Evolutionary conservation across 176 grass and related monocot species (phyloP).

Genomic region (Olyra latifolia): DNA sequence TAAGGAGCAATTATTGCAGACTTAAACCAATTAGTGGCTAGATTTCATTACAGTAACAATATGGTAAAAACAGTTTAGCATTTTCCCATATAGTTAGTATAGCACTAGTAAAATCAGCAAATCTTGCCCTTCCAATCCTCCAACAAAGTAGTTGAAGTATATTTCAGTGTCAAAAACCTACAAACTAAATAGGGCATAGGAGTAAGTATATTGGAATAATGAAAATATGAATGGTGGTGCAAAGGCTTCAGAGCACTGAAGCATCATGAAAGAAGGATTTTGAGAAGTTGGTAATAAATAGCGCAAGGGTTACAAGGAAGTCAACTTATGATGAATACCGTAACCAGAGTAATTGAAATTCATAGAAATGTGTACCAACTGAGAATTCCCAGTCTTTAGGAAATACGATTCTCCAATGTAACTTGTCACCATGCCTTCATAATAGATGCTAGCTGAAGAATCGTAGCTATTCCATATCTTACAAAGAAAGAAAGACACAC

Average conservation of each 20-base stretch:
- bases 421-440: constrained; percentile 36
- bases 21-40: constrained; percentile 16
- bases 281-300: background rate
- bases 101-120: background rate
- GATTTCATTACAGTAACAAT: background rate
- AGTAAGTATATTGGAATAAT: background rate
- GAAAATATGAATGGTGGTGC: background rate
- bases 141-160: background rate
- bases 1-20: constrained; percentile 6
- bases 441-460: constrained; percentile 38
- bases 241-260: background rate
- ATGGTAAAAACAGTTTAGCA: background rate
- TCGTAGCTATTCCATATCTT: constrained; percentile 46
- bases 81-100: background rate
- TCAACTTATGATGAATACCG: background rate
- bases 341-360: constrained; percentile 17
- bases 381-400: constrained; percentile 36
- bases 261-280: background rate
- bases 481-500: background rate
- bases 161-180: constrained; percentile 1
- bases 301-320: background rate
- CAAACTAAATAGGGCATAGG: background rate
- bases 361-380: constrained; percentile 54
- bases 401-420: constrained; percentile 39
- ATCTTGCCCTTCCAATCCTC: background rate